Evolutionary conservation across 805 yeast species (phyloP), one percentile per base, ranked within the genome.

Genomic region (Nakazawaea ernobii): DNA sequence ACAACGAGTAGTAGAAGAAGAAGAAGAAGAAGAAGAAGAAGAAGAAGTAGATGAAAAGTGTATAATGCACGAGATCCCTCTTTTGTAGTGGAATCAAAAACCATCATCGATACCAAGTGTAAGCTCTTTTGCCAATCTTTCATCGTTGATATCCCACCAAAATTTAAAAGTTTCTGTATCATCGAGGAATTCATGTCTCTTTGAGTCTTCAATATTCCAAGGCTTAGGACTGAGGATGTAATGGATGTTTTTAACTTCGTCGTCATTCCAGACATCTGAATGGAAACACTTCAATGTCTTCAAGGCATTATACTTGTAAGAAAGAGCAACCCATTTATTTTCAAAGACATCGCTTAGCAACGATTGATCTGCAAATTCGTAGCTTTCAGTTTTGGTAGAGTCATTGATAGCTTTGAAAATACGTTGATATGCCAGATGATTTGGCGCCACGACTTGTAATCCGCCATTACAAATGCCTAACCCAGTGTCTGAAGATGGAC

Each of bases 401-500:
- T 65, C 59, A n/a, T 59, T 49, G 48, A 79, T 60, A 11, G 74
- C 72, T 0, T 57, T 56, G 3, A 70, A 36, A 35, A 80, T 77
- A 52, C 62, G 53, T n/a, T 68, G 49, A 53, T 72, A 77, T 27
- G 58, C 50, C 11, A 55, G 61, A 17, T 53, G 29, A 32, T 57
- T 53, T 1, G 85, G 85, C 43, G 61, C 56, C 13, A 80, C 76
- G 14, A 79, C 68, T 50, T 74, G 72, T 26, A 79, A 62, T 0
- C 85, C 85, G n/a, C 84, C 81, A 54, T 79, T 79, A 60, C 83
- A 77, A 47, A 74, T 69, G 38, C 70, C 67, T 28, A 79, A 63
- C 6, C 80, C 77, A 4, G 61, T 46, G 9, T 53, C 50, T 6
- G 69, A 55, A 10, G 67, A 60, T 0, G 84, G 82, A 0, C 80